Conservation (phyloP, 345 rosid genomes). For the Brassica nigra region DNA sequence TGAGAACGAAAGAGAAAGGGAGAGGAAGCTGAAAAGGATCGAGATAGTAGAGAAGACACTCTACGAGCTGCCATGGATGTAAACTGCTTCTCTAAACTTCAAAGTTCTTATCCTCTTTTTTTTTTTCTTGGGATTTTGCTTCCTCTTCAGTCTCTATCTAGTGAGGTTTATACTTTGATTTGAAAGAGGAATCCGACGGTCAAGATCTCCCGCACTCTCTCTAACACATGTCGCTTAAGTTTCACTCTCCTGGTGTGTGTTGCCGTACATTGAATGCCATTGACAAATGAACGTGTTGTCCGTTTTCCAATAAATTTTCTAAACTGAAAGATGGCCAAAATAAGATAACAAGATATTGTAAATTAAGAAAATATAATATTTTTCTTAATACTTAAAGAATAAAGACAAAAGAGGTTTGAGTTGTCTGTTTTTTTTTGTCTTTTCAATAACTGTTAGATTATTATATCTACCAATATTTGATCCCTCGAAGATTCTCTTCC, state of each 20-base stretch:
- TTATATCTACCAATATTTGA: no score
- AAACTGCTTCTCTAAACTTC: background rate
- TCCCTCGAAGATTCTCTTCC: no score
- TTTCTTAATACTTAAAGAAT: background rate
- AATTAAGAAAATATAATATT: no score
- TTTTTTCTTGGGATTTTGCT: background rate
- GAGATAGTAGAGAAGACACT: conserved; percentile 54
- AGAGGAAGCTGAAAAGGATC: conserved; percentile 52
- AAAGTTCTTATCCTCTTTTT: conserved; percentile 28
- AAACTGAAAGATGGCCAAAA: background rate
- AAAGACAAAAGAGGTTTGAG: no score
- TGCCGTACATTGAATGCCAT: conserved; percentile 28
- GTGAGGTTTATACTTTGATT: background rate
- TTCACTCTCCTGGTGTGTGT: conserved; percentile 10
- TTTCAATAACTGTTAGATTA: no score
- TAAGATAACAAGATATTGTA: background rate
- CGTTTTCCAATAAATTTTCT: background rate
- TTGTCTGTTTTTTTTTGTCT: no score
- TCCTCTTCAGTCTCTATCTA: background rate
- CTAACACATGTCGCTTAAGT: conserved; percentile 25
- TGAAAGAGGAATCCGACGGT: conserved; percentile 31
- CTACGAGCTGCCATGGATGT: conserved; percentile 64
- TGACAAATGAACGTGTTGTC: background rate
- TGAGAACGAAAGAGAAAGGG: conserved; percentile 45
- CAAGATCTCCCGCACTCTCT: conserved; percentile 3